Evolutionary conservation across 768 basidiomycete genomes (phyloP), one percentile per base, ranked within the genome.

Genomic region (Hydnomerulius pinastri): DNA sequence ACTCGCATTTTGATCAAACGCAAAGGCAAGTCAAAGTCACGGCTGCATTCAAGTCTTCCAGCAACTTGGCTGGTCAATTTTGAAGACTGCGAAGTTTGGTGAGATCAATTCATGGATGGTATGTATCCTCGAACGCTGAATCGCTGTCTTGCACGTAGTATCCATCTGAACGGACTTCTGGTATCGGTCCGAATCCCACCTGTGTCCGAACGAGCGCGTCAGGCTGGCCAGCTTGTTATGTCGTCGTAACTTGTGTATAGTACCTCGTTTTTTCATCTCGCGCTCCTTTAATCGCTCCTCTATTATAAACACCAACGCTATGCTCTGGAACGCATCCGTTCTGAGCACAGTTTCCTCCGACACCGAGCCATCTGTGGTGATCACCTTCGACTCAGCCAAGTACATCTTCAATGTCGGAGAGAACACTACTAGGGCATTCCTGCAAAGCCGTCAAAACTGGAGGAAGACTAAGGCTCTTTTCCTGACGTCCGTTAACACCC

Each of bases 351-450:
- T 75, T 15, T 80, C 86, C 4, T 81, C 82, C 43, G 95, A 98
- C 71, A 90, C 93, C 1, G 85, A 92, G 56, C 86, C 93, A 0
- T 80, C 86, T 8, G 70, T 97, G 21, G 70, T 88, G 51, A 69
- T 96, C 56, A 75, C 78, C 1, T 94, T 93, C 64, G 86, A 90
- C 56, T 74, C 78, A 46, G 85, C 80, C 11, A 88, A 91, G 58
- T 98, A 94, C 58, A 76, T 95, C 32, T 92, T 98, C 77, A 94
- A 94, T 68, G 83, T 77, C 17, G 86, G 90, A 7, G 93, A 97
- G 68, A 87, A 87, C 51, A 83, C 87, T 2, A 85, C 83, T 36
- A 74, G 95, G 29, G 72, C 87, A 1, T 88, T 87, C 62, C 68
- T 85, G 13, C 87, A 93, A 70, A 82, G 82, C 51, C 73, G 72